These are phyloP conservation scores for Colletotrichum gloeosporioides DNA, from an alignment of 2,329 filamentous ascomycete genomes.

Conservation along the genomic window DNA sequence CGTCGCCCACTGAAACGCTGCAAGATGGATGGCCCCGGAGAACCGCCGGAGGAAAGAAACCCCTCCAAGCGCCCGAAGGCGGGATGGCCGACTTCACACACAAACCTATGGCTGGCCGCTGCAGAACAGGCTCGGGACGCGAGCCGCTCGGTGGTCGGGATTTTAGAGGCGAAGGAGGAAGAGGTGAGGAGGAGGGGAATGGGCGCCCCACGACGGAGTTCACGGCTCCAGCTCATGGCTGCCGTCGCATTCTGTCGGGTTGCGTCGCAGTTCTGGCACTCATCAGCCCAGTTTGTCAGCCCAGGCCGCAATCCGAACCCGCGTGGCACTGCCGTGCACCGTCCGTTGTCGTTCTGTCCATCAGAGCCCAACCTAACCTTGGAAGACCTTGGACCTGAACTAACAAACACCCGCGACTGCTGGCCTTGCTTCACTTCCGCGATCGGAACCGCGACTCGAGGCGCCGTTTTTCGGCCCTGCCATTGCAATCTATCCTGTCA, in stretches of 20 bases:
- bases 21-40: slow-evolving; percentile 11
- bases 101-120: background rate
- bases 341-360: background rate
- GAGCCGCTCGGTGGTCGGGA: background rate
- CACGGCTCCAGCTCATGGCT: background rate
- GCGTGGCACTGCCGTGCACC: background rate
- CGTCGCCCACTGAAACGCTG: slow-evolving; percentile 3
- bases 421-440: slow-evolving; percentile 1
- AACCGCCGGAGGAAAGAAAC: slow-evolving; percentile 8
- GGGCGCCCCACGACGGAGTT: background rate
- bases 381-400: background rate
- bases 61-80: background rate
- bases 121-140: background rate
- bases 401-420: background rate
- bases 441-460: slow-evolving; percentile 10
- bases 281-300: background rate
- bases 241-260: slow-evolving; percentile 14
- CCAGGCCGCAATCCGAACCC: background rate
- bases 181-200: background rate
- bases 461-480: slow-evolving; percentile 6
- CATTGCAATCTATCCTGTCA: background rate
- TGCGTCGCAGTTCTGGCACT: slow-evolving; percentile 4
- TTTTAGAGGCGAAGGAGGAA: background rate
- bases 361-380: background rate
- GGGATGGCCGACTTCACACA: background rate